Evolutionary conservation across 2,329 filamentous ascomycete species (phyloP).

Genomic region (Aspergillus uvarum): DNA sequence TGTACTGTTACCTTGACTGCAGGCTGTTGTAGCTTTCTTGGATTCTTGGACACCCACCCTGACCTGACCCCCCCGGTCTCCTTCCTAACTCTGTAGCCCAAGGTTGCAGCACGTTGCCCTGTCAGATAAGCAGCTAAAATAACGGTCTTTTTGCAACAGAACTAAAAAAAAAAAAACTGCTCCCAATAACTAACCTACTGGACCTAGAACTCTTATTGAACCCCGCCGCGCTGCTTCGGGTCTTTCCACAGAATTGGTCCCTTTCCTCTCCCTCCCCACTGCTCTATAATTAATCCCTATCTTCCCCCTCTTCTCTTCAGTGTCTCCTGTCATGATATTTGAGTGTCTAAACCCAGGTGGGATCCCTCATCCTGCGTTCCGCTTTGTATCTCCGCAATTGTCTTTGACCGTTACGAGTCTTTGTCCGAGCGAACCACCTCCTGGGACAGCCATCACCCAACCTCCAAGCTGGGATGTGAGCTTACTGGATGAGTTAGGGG

Average conservation of each 20-base stretch:
- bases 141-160: conserved; percentile 12
- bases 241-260: background rate
- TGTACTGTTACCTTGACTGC: no score
- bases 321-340: conserved; percentile 17
- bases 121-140: background rate
- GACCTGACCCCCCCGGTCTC: conserved; percentile 11
- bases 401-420: conserved; percentile 15
- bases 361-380: conserved; percentile 13
- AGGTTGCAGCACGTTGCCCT: conserved; percentile 18
- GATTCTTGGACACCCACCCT: no score
- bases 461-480: background rate
- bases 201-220: background rate
- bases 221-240: conserved; percentile 20
- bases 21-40: background rate
- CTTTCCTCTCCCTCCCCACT: conserved; percentile 1
- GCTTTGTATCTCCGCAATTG: conserved; percentile 19
- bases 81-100: conserved; percentile 4
- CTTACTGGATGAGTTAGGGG: background rate
- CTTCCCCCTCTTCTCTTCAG: background rate
- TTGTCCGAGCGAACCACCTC: background rate
- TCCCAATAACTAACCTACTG: no score
- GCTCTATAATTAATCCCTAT: conserved; percentile 11
- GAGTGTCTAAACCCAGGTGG: conserved; percentile 2
- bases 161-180: no score
- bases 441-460: background rate